Evolutionary conservation across 2,329 filamentous ascomycete species (phyloP).

Genomic region (Arthrinium puccinioides): DNA sequence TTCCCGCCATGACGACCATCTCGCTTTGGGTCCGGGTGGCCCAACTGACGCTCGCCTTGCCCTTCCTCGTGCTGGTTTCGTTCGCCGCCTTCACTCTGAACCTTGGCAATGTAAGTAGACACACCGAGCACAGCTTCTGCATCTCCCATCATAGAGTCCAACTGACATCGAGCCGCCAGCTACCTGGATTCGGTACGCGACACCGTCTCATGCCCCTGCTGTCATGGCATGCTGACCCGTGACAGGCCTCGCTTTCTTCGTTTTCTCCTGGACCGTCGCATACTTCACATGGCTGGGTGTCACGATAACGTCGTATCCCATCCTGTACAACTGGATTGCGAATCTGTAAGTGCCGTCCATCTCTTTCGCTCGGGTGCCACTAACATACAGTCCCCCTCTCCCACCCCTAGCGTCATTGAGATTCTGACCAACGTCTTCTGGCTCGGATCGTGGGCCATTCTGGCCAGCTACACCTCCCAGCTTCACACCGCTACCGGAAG

Average conservation of each 20-base stretch:
- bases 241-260: neutral
- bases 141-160: neutral
- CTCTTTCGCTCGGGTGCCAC: neutral
- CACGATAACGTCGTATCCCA: neutral
- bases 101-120: neutral
- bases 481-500: neutral
- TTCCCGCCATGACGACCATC: neutral
- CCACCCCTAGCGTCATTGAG: neutral
- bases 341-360: neutral
- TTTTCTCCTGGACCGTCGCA: neutral
- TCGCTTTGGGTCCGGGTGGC: neutral
- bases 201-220: neutral
- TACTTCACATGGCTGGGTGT: neutral
- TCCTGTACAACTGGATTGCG: constrained; percentile 1
- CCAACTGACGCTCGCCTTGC: neutral
- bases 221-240: neutral
- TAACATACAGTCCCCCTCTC: neutral
- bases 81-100: constrained; percentile 1
- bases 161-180: neutral
- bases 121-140: neutral
- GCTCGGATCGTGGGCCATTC: neutral
- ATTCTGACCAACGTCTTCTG: constrained; percentile 1
- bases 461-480: neutral
- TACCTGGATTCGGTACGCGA: constrained; percentile 1
- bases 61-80: neutral